Percentiles rank a stretch among this genome's conserved stretches.
Evolutionary conservation across 2,329 filamentous ascomycete genomes (phyloP).

Genomic region (Colletotrichum lentis): DNA sequence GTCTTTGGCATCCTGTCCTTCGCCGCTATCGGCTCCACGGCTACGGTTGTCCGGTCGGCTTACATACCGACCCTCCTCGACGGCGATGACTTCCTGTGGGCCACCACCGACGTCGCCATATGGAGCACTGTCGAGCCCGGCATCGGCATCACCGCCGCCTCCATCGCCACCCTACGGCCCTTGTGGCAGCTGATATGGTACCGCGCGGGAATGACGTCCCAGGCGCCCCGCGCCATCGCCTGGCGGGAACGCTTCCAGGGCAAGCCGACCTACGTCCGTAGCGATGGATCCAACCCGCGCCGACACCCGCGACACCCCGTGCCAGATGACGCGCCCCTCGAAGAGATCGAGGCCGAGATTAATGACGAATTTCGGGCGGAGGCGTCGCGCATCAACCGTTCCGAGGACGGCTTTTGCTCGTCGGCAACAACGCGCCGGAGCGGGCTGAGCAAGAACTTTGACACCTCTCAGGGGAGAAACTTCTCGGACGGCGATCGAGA

Average conservation of each 20-base stretch:
- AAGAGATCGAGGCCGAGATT: constrained; percentile 1
- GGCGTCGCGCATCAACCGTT: constrained; percentile 5
- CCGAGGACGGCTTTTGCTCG: constrained; percentile 7
- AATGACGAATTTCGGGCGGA: constrained; percentile 5
- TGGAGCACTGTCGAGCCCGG: constrained; percentile 57
- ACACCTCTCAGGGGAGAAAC: not conserved
- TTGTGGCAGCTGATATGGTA: constrained; percentile 41
- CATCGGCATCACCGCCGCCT: constrained; percentile 52
- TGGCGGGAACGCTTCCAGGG: constrained; percentile 30
- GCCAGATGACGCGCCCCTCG: constrained; percentile 1
- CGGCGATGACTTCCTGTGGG: constrained; percentile 54
- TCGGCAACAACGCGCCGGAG: constrained; percentile 13
- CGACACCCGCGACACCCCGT: not conserved
- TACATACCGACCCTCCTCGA: constrained; percentile 51
- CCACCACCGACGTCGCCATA: constrained; percentile 54
- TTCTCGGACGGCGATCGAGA: constrained; percentile 5
- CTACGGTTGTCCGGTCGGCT: constrained; percentile 54
- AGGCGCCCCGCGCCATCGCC: constrained; percentile 13
- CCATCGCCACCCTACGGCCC: constrained; percentile 51
- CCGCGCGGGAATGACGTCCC: constrained; percentile 18
- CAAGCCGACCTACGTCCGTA: constrained; percentile 28
- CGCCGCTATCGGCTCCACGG: constrained; percentile 47
- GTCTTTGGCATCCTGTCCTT: constrained; percentile 47
- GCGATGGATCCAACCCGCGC: constrained; percentile 18
- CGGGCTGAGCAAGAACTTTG: constrained; percentile 16